Percentiles rank a stretch among this genome's conserved stretches.
Conservation (phyloP, 78 protist species). For the Monocercomonoides exilis region DNA sequence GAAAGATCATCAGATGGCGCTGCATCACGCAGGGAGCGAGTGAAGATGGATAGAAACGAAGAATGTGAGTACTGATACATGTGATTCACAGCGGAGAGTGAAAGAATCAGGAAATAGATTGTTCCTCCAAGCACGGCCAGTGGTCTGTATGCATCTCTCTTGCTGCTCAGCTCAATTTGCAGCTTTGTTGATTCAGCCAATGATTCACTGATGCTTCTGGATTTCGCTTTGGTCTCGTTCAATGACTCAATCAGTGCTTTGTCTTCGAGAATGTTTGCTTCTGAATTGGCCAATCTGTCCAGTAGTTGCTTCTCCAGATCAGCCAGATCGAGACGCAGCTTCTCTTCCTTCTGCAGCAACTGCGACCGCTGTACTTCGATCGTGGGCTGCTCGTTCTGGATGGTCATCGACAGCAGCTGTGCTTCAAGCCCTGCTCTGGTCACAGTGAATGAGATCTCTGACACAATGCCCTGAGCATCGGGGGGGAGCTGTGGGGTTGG, state of each 20-base stretch:
- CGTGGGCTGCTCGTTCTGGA: slow-evolving; percentile 64
- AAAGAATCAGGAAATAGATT: slow-evolving; percentile 50
- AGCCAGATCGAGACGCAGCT: slow-evolving; percentile 43
- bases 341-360: slow-evolving; percentile 63
- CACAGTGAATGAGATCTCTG: slow-evolving; percentile 50
- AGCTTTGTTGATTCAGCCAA: slow-evolving; percentile 33
- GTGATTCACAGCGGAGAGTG: slow-evolving; percentile 39
- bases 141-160: slow-evolving; percentile 61
- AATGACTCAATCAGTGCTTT: slow-evolving; percentile 50
- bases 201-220: slow-evolving; percentile 28
- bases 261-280: slow-evolving; percentile 69
- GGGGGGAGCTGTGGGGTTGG: slow-evolving; percentile 51
- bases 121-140: slow-evolving; percentile 34
- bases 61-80: slow-evolving; percentile 67
- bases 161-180: slow-evolving; percentile 42
- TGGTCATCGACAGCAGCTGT: slow-evolving; percentile 59
- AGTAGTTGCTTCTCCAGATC: slow-evolving; percentile 58
- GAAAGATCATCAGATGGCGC: neutral
- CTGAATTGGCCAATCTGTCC: slow-evolving; percentile 39
- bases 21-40: neutral
- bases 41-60: slow-evolving; percentile 26
- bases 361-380: slow-evolving; percentile 40
- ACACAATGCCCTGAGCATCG: slow-evolving; percentile 41
- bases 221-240: slow-evolving; percentile 48
- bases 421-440: slow-evolving; percentile 27